phyloP scores from a whole-genome alignment of 352 stramenopile species.

The Phytophthora niederhauseri region DNA sequence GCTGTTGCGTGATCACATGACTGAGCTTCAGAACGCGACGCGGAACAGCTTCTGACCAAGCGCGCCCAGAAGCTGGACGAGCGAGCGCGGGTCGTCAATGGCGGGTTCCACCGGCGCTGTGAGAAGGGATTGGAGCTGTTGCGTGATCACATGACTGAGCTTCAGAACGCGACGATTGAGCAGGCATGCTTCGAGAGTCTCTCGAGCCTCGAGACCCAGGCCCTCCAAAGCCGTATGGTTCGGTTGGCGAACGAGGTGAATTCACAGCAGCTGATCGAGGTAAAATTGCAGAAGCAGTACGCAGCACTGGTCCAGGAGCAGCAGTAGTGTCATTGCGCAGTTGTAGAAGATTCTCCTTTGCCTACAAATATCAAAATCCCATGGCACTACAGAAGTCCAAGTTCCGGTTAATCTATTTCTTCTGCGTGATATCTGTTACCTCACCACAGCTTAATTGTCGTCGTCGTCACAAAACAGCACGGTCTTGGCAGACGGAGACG shows the following conservation, averaged over 20 bases:
- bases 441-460: conserved; percentile 6
- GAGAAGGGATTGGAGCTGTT: conserved; percentile 47
- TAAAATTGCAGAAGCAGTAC: conserved; percentile 83
- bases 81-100: conserved; percentile 65
- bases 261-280: conserved; percentile 72
- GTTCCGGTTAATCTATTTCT: not conserved
- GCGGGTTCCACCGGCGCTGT: conserved; percentile 57
- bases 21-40: conserved; percentile 54
- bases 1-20: conserved; percentile 43
- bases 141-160: conserved; percentile 41
- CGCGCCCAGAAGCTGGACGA: conserved; percentile 79
- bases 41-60: conserved; percentile 62
- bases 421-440: not conserved
- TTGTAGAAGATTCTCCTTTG: not conserved
- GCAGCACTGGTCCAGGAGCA: conserved; percentile 51
- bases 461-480: conserved; percentile 53
- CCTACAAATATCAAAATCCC: conserved; percentile 3
- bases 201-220: conserved; percentile 53
- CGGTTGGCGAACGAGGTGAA: conserved; percentile 79
- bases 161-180: conserved; percentile 72
- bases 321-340: conserved; percentile 12
- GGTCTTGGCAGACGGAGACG: conserved; percentile 46
- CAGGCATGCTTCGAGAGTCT: conserved; percentile 70
- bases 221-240: conserved; percentile 66
- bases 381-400: not conserved